Evolutionary conservation across 148 eudicot genomes (phyloP).

Genomic region (Rhododendron ovatum): DNA sequence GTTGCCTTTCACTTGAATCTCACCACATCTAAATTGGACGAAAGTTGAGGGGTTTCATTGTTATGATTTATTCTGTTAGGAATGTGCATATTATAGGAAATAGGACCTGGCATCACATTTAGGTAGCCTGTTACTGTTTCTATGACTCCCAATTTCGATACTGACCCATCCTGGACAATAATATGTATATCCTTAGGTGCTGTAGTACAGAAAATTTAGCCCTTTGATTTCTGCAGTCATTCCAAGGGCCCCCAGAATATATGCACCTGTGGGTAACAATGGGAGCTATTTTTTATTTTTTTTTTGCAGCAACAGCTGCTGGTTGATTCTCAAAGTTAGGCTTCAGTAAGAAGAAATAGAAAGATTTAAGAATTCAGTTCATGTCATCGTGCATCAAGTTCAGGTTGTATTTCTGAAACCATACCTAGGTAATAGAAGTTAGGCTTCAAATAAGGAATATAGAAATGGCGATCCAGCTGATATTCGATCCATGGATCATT

Average conservation of each 20-base stretch:
- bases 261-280: background rate
- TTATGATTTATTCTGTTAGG: background rate
- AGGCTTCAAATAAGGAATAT: background rate
- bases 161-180: background rate
- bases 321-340: background rate
- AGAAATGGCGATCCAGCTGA: background rate
- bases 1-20: background rate
- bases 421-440: background rate
- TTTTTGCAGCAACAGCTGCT: background rate
- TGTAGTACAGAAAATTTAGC: background rate
- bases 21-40: background rate
- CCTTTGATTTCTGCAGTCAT: background rate
- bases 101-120: background rate
- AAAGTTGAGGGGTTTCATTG: background rate
- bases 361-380: background rate
- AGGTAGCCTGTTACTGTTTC: background rate
- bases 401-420: background rate
- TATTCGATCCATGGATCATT: background rate
- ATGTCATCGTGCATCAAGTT: background rate
- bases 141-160: background rate
- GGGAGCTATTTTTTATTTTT: background rate
- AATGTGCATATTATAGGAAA: background rate
- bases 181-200: background rate
- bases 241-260: background rate
- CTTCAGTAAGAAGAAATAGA: background rate